phyloP scores from a whole-genome alignment of 768 basidiomycete species.

The Tulasnella sp. region DNA sequence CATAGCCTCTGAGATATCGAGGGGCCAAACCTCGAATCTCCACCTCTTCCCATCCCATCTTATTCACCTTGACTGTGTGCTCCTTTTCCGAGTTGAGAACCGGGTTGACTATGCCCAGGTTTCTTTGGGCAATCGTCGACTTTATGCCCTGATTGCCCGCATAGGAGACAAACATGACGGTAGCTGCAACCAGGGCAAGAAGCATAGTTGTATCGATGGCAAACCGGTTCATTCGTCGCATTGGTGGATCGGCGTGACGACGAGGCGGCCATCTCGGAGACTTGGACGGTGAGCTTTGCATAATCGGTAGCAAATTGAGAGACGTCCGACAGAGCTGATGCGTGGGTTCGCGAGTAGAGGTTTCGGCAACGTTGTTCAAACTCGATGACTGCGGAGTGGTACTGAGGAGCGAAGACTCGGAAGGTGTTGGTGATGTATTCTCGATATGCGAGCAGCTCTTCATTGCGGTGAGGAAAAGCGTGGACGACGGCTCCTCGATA shows the following conservation, averaged over 20 bases:
- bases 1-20: background rate
- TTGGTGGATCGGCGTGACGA: background rate
- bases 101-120: background rate
- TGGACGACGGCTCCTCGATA: background rate
- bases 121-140: background rate
- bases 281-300: background rate
- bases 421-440: slow-evolving; percentile 1
- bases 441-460: slow-evolving; percentile 2
- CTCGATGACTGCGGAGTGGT: background rate
- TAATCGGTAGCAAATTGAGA: background rate
- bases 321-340: background rate
- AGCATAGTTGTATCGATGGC: background rate
- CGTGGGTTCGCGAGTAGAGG: background rate
- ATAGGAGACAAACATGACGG: background rate
- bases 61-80: background rate
- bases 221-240: background rate
- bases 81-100: background rate
- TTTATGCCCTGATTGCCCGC: background rate
- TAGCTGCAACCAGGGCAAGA: background rate
- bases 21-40: background rate
- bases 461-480: slow-evolving; percentile 13
- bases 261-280: background rate
- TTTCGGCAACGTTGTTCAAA: background rate
- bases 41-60: background rate
- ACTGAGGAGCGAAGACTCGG: background rate